Conservation (phyloP, 75 land plant species). For the Adiantum capillusveneris region DNA sequence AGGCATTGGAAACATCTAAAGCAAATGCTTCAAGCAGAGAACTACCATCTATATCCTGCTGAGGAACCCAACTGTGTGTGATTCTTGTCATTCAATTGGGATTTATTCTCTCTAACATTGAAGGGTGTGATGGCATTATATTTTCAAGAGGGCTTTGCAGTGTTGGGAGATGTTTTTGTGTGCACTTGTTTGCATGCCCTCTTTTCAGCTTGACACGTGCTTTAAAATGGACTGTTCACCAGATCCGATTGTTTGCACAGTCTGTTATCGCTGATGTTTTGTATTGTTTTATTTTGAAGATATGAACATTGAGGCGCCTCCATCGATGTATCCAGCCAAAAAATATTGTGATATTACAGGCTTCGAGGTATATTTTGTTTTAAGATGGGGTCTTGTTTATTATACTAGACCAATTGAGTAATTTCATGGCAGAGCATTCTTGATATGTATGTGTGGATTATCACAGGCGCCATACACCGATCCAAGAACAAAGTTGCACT, state of each 20-base stretch:
- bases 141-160: too few relatives aligned
- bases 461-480: slow-evolving; percentile 60
- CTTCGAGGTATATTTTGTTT: slow-evolving; percentile 55
- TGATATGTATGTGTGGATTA: background rate
- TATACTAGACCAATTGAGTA: too few relatives aligned
- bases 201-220: too few relatives aligned
- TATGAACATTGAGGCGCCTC: slow-evolving; percentile 82
- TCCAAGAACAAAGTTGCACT: slow-evolving; percentile 81
- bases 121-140: too few relatives aligned
- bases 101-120: slow-evolving; percentile 1
- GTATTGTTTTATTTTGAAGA: too few relatives aligned
- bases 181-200: too few relatives aligned
- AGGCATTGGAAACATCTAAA: slow-evolving; percentile 96
- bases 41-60: slow-evolving; percentile 50
- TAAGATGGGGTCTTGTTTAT: background rate
- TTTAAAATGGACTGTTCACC: too few relatives aligned
- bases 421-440: too few relatives aligned
- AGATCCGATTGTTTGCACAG: too few relatives aligned
- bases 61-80: slow-evolving; percentile 69
- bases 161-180: too few relatives aligned
- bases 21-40: slow-evolving; percentile 92
- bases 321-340: slow-evolving; percentile 85
- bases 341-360: slow-evolving; percentile 89
- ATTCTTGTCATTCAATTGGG: slow-evolving; percentile 1
- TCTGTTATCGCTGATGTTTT: too few relatives aligned